Conservation (phyloP, 345 rosid genomes). For the Corymbia maculata region DNA sequence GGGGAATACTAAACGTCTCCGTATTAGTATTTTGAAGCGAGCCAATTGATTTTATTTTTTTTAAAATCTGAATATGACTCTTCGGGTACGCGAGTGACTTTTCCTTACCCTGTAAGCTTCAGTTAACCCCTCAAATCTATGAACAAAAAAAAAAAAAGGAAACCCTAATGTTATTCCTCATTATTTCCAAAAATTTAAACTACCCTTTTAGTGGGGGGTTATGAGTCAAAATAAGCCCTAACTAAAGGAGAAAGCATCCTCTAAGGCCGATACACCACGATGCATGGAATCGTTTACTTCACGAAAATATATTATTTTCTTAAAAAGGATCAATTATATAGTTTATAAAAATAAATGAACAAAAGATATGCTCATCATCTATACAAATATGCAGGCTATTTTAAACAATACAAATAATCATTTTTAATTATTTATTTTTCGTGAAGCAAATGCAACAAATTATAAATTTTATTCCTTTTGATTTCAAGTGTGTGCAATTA, state of each 20-base stretch:
- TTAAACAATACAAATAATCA: fast-evolving
- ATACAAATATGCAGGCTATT: too few relatives aligned
- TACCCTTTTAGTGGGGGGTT: fast-evolving
- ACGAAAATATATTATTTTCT: neutral
- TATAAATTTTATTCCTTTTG: too few relatives aligned
- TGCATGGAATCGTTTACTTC: fast-evolving
- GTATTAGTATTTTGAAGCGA: neutral
- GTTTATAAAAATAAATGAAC: neutral
- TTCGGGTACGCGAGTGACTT: neutral
- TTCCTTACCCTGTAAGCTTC: neutral
- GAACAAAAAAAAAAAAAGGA: neutral
- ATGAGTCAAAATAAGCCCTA: neutral
- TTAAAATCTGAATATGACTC: neutral
- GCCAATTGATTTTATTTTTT: neutral
- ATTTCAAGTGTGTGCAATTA: too few relatives aligned
- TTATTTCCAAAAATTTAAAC: neutral
- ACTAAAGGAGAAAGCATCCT: neutral
- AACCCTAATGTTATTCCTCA: neutral
- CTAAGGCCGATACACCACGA: fast-evolving
- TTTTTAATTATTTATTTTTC: fast-evolving
- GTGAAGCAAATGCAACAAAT: neutral
- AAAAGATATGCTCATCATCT: neutral
- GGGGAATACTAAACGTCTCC: neutral
- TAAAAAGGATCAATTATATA: fast-evolving
- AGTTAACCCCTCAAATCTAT: neutral